Conservation (phyloP, 257 asterid genomes). For the Catharanthus roseus region DNA sequence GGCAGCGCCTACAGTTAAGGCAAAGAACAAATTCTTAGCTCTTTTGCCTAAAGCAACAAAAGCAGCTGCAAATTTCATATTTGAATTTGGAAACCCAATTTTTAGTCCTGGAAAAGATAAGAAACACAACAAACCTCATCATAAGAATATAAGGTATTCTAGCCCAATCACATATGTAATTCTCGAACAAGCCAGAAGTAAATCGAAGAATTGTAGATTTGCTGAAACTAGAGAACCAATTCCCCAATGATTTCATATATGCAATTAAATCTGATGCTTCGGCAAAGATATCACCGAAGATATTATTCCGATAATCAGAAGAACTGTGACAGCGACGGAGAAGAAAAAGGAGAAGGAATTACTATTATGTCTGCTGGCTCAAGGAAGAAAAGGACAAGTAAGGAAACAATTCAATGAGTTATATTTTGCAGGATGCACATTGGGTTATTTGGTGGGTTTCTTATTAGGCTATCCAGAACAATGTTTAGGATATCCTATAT, state of each 20-base stretch:
- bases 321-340: conserved; percentile 1
- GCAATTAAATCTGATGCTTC: conserved; percentile 33
- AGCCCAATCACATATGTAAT: conserved; percentile 28
- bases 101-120: conserved; percentile 42
- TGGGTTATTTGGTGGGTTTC: too few relatives aligned
- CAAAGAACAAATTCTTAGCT: conserved; percentile 26
- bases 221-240: conserved; percentile 40
- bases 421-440: too few relatives aligned
- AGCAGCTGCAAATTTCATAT: conserved; percentile 22
- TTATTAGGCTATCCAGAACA: too few relatives aligned
- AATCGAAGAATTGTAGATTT: conserved; percentile 21
- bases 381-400: too few relatives aligned
- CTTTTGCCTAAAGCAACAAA: conserved; percentile 29
- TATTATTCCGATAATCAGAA: conserved; percentile 39
- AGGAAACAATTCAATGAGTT: too few relatives aligned
- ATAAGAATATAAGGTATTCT: conserved; percentile 31
- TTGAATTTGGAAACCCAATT: conserved; percentile 24
- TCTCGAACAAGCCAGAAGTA: conserved; percentile 32
- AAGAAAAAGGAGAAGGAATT: conserved; percentile 23
- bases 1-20: too few relatives aligned
- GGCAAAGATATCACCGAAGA: background rate
- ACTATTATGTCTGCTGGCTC: too few relatives aligned
- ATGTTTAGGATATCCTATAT: too few relatives aligned
- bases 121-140: too few relatives aligned
- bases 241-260: conserved; percentile 60